Percentiles rank a stretch among this genome's conserved stretches.
Evolutionary conservation across 2,329 filamentous ascomycete species (phyloP).

Genomic region (Colletotrichum chlorophyti): DNA sequence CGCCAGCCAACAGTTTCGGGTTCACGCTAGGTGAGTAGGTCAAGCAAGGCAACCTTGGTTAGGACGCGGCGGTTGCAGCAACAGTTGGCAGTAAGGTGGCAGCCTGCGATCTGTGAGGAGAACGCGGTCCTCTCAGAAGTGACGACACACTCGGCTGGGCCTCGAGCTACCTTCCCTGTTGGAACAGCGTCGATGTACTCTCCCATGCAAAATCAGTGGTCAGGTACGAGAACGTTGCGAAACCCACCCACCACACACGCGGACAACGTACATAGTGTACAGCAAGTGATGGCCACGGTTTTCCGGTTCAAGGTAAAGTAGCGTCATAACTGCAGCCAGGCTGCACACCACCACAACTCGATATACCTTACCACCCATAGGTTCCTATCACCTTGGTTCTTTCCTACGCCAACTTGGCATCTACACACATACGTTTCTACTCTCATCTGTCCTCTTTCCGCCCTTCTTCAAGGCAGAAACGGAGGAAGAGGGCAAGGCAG

Average conservation of each 20-base stretch:
- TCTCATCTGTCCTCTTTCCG: conserved; percentile 1
- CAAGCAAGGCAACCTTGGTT: neutral
- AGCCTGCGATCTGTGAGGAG: neutral
- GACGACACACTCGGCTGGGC: neutral
- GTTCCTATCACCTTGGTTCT: neutral
- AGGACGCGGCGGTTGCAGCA: neutral
- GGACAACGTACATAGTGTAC: neutral
- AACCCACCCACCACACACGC: conserved; percentile 8
- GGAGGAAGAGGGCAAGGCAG: neutral
- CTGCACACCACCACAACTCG: conserved; percentile 22
- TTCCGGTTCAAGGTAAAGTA: conserved; percentile 23
- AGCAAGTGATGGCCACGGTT: neutral
- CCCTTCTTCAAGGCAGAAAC: conserved; percentile 14
- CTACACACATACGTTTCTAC: neutral
- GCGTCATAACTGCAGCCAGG: conserved; percentile 24
- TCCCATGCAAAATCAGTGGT: too few relatives aligned
- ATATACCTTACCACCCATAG: conserved; percentile 5
- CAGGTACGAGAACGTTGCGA: too few relatives aligned
- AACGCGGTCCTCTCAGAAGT: neutral
- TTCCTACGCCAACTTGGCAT: conserved; percentile 7
- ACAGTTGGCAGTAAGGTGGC: neutral
- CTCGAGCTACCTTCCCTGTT: neutral
- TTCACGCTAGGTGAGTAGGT: neutral
- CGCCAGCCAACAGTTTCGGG: neutral
- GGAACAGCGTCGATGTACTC: too few relatives aligned